Conservation (phyloP, 495 filamentous ascomycete species). For the Hypoxylon fuscum region DNA sequence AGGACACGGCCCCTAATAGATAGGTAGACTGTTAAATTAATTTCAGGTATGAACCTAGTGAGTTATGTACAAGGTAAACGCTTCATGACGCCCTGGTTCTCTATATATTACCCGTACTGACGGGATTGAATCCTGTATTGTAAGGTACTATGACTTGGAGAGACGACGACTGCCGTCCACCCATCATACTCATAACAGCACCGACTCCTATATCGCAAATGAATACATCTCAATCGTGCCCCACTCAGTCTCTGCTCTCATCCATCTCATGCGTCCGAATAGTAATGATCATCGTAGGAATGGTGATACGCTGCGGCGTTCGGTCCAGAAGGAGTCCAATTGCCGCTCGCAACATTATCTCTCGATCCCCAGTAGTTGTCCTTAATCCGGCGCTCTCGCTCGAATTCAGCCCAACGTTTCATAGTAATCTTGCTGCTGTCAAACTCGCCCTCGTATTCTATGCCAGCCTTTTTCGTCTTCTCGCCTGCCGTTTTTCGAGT, state of each 20-base stretch:
- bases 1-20: neutral
- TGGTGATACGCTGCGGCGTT: constrained; percentile 46
- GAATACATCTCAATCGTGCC: constrained; percentile 18
- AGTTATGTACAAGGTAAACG: constrained; percentile 31
- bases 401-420: constrained; percentile 98
- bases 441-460: constrained; percentile 93
- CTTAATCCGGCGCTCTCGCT: constrained; percentile 61
- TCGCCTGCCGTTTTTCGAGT: constrained; percentile 95
- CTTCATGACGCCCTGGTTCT: constrained; percentile 17
- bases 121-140: constrained; percentile 23
- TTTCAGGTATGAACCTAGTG: constrained; percentile 12
- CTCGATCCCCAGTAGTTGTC: constrained; percentile 59
- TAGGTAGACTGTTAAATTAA: constrained; percentile 28
- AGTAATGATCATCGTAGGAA: constrained; percentile 59
- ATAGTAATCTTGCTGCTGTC: constrained; percentile 98
- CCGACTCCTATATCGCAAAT: constrained; percentile 26
- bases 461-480: constrained; percentile 78
- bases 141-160: constrained; percentile 12
- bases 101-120: constrained; percentile 28
- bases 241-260: constrained; percentile 20
- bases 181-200: constrained; percentile 10
- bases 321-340: constrained; percentile 34
- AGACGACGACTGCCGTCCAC: constrained; percentile 8
- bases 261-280: constrained; percentile 53
- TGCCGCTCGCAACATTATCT: constrained; percentile 54